phyloP scores from a whole-genome alignment of 2,329 filamentous ascomycete species.

The Helotiales sp. region DNA sequence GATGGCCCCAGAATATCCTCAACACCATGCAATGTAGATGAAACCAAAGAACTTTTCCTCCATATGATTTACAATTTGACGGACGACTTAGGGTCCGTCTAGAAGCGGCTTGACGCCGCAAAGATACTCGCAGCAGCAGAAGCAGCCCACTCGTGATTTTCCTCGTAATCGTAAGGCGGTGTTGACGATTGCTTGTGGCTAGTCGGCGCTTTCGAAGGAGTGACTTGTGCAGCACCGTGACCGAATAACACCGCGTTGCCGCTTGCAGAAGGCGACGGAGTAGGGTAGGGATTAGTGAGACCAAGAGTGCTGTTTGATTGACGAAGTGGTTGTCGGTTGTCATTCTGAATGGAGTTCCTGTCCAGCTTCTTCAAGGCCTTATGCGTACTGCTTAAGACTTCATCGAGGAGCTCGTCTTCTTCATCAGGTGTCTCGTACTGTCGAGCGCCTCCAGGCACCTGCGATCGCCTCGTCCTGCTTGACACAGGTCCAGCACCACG shows the following conservation, averaged over 20 bases:
- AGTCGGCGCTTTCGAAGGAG: constrained; percentile 47
- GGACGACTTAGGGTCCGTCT: constrained; percentile 5
- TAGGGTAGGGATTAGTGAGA: constrained; percentile 63
- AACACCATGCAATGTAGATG: constrained; percentile 38
- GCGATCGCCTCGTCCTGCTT: constrained; percentile 75
- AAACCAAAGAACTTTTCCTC: constrained; percentile 34
- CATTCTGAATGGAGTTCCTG: constrained; percentile 33
- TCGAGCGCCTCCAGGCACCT: constrained; percentile 73
- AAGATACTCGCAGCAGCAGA: constrained; percentile 81
- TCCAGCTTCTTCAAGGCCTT: constrained; percentile 73
- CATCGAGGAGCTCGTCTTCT: constrained; percentile 92
- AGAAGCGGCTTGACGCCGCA: constrained; percentile 67
- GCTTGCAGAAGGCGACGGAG: constrained; percentile 76
- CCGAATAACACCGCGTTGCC: constrained; percentile 72
- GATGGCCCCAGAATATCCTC: constrained; percentile 24
- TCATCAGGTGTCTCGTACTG: constrained; percentile 95
- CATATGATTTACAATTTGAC: constrained; percentile 33
- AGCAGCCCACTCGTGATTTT: constrained; percentile 84
- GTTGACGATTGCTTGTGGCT: constrained; percentile 80
- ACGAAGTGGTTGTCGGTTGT: constrained; percentile 51
- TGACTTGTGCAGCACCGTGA: constrained; percentile 54
- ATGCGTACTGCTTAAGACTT: constrained; percentile 77
- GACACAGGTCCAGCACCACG: constrained; percentile 62
- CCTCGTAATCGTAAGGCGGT: constrained; percentile 92
- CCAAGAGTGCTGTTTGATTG: constrained; percentile 66